Percentiles rank a stretch among this genome's conserved stretches.
Evolutionary conservation across 768 basidiomycete species (phyloP).

Genomic region (Hygrocybe coccinea): DNA sequence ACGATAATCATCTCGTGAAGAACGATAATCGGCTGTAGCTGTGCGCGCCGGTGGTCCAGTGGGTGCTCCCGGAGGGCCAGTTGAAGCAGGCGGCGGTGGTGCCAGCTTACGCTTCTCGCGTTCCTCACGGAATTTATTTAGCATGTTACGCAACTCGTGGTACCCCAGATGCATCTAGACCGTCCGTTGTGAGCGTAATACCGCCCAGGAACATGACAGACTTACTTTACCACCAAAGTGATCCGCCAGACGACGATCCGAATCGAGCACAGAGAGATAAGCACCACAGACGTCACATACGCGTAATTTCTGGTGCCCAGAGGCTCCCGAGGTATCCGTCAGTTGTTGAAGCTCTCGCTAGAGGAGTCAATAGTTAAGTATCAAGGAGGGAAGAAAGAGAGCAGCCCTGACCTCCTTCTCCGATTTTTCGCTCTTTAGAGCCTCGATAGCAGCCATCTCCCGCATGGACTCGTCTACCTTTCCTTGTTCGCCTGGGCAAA

Average conservation of each 20-base stretch:
- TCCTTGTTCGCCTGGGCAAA: conserved; percentile 81
- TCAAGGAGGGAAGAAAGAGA: conserved; percentile 8
- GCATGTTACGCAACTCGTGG: conserved; percentile 94
- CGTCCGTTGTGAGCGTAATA: conserved; percentile 12
- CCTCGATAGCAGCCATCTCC: conserved; percentile 96
- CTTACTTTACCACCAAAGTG: conserved; percentile 99
- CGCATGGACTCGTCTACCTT: conserved; percentile 99
- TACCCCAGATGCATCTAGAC: conserved; percentile 97
- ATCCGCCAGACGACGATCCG: conserved; percentile 96
- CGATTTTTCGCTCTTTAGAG: conserved; percentile 89
- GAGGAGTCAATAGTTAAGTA: not conserved
- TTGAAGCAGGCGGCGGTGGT: conserved; percentile 39
- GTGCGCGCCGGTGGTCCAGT: conserved; percentile 41
- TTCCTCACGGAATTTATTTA: conserved; percentile 85
- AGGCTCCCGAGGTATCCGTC: conserved; percentile 96
- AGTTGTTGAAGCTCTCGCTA: conserved; percentile 92
- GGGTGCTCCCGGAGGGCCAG: conserved; percentile 30
- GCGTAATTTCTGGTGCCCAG: conserved; percentile 98
- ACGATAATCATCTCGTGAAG: conserved; percentile 54
- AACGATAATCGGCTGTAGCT: conserved; percentile 47
- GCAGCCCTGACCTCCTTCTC: conserved; percentile 78
- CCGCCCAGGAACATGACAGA: not conserved
- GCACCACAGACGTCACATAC: conserved; percentile 99
- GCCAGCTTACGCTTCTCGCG: conserved; percentile 74
- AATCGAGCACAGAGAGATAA: conserved; percentile 97